Evolutionary conservation across 176 grass and related monocot genomes (phyloP), one percentile per base, ranked within the genome.

Genomic region (Musa troglodytarum): DNA sequence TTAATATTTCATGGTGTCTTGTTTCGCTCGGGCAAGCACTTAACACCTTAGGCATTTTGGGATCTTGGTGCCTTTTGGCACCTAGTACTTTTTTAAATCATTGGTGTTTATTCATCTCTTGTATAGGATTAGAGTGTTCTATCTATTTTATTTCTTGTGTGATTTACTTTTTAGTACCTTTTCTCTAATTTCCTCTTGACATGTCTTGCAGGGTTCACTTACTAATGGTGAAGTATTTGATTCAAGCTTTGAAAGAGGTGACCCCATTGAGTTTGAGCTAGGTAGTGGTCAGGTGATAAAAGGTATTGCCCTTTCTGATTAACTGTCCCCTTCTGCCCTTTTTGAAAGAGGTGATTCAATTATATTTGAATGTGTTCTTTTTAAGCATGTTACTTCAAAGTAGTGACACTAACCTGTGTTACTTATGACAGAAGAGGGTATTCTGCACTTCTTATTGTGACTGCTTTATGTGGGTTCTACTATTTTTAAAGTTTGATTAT

Each of bases 241-340:
- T 88, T 99, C 96, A 53, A 99, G 91, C 82, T 99, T 69, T 81
- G 91, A 95, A 72, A 99, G 91, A 74, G 91, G 91, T 54, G 96
- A 99, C 54, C 96, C 96, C 8, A 99, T 99, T 86, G 96, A 85
- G 88, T 99, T 99, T 79, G 91, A 99, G 26, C 79, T 99, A 76
- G 96, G 96, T 54, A 88, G 80, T 78, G 96, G 96, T 22, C 96
- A 99, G 89, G 96, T 99, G 71, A 99, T 99, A 67, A 92, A 99
- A 84, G 96, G 96, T 99, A 81, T 77, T 59, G 12, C 15, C 24
- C 79, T 52, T 72, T 65, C 29, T 78, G 70, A 10, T 24, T 64
- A 17, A 53, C 61, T 62, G 50, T 71, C 70, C 21, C 75, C 54
- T 62, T 54, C 0, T 23, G 1, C 12, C 51, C 50, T n/a, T 52